Percentiles rank a stretch among this genome's conserved stretches.
These are phyloP conservation scores for Kentomonas sorsogonicus DNA, from an alignment of 208 protist genomes.

Conservation along the genomic window DNA sequence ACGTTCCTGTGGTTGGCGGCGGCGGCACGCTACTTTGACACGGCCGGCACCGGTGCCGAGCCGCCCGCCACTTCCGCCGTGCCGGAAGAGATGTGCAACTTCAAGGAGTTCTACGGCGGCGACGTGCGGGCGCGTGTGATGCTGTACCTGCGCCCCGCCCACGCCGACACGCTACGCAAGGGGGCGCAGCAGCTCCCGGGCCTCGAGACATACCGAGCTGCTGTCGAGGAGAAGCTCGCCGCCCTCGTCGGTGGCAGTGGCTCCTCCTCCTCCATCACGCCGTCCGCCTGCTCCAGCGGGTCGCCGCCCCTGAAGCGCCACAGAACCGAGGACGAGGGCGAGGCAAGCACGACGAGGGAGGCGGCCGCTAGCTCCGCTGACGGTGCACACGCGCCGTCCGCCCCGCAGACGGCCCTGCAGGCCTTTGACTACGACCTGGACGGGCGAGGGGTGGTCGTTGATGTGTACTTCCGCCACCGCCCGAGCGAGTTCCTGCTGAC, in stretches of 20 bases:
- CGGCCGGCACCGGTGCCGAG: constrained; percentile 2
- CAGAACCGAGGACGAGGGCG: not conserved
- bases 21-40: constrained; percentile 62
- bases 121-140: constrained; percentile 71
- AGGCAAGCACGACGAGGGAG: not conserved
- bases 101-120: constrained; percentile 87
- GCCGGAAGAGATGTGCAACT: constrained; percentile 76
- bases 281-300: not conserved
- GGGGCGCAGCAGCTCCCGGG: constrained; percentile 8
- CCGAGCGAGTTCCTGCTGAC: constrained; percentile 50
- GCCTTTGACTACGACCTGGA: constrained; percentile 57
- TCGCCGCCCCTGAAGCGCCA: constrained; percentile 1
- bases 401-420: constrained; percentile 30
- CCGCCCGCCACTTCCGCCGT: constrained; percentile 39
- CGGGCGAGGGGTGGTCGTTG: constrained; percentile 48
- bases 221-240: not conserved
- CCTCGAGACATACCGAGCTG: constrained; percentile 2
- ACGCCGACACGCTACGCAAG: constrained; percentile 23
- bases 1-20: constrained; percentile 81
- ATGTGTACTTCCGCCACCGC: constrained; percentile 63
- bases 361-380: no score
- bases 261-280: no score
- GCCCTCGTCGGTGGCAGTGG: no score
- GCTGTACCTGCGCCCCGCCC: constrained; percentile 38
- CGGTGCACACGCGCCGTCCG: no score